Conservation (phyloP, 2,329 filamentous ascomycete species). For the Epichloe elymi region DNA sequence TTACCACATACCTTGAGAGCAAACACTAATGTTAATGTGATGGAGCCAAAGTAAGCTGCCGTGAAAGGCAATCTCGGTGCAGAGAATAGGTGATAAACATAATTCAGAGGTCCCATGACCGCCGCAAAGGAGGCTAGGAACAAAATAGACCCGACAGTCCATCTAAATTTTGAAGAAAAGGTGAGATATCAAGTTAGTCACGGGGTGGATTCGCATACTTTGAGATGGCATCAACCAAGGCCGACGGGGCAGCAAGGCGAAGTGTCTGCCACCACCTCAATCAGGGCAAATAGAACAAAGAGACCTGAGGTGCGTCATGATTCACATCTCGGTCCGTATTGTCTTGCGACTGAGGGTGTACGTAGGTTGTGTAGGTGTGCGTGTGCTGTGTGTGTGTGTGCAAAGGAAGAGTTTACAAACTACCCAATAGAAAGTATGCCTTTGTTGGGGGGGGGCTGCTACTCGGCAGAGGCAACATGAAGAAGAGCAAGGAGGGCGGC, state of each 20-base stretch:
- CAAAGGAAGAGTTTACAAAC: background rate
- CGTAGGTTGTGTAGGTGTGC: background rate
- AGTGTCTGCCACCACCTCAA: background rate
- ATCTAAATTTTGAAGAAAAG: slow-evolving; percentile 40
- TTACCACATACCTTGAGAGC: slow-evolving; percentile 66
- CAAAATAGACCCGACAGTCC: slow-evolving; percentile 82
- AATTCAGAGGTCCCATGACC: slow-evolving; percentile 80
- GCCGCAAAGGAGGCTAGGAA: slow-evolving; percentile 90
- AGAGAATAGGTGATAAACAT: slow-evolving; percentile 73
- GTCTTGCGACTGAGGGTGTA: background rate
- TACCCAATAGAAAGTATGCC: too few relatives aligned
- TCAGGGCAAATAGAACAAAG: background rate
- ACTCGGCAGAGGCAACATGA: background rate
- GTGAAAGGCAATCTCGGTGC: slow-evolving; percentile 82
- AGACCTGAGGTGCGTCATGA: background rate
- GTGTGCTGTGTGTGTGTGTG: background rate
- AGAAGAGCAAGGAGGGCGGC: background rate
- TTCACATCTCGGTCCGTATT: background rate
- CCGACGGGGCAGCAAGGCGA: background rate
- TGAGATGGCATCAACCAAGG: background rate
- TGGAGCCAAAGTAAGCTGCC: slow-evolving; percentile 87
- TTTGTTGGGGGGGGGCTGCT: too few relatives aligned
- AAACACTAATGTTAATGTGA: slow-evolving; percentile 81
- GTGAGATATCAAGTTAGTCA: slow-evolving; percentile 13
- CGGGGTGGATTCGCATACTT: background rate